phyloP scores from a whole-genome alignment of 257 asterid species.

The Ligustrum vulgare region DNA sequence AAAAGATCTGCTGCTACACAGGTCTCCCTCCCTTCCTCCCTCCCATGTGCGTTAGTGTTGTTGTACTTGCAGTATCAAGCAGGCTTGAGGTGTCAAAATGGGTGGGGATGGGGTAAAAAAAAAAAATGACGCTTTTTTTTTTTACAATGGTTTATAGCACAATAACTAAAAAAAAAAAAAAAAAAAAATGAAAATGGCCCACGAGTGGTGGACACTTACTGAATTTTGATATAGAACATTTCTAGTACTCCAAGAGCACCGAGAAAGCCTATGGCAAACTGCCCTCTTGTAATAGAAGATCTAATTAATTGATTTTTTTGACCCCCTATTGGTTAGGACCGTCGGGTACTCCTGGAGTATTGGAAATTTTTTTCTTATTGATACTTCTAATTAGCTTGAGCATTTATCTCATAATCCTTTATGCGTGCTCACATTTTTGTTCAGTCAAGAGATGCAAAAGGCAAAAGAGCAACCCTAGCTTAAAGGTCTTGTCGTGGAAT shows the following conservation, averaged over 20 bases:
- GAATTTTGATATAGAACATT: no score
- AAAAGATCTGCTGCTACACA: slow-evolving; percentile 66
- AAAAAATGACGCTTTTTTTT: no score
- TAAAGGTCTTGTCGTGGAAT: slow-evolving; percentile 24
- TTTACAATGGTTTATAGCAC: background rate
- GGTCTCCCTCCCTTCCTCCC: slow-evolving; percentile 45
- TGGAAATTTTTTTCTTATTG: background rate
- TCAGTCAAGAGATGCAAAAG: slow-evolving; percentile 90
- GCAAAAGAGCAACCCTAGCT: slow-evolving; percentile 91
- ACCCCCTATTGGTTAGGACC: no score
- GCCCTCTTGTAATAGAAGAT: no score
- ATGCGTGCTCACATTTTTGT: slow-evolving; percentile 21
- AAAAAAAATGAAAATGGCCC: no score
- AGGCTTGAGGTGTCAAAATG: background rate
- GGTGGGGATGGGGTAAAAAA: background rate
- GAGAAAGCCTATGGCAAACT: no score
- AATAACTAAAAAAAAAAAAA: no score
- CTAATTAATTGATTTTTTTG: no score
- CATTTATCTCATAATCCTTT: background rate
- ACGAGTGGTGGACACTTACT: no score
- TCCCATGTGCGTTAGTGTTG: background rate
- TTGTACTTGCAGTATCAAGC: background rate
- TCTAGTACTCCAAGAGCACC: no score
- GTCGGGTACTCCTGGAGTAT: no score
- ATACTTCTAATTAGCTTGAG: background rate